phyloP scores from a whole-genome alignment of 2,329 filamentous ascomycete species.

The Atkinsonella hypoxylon region DNA sequence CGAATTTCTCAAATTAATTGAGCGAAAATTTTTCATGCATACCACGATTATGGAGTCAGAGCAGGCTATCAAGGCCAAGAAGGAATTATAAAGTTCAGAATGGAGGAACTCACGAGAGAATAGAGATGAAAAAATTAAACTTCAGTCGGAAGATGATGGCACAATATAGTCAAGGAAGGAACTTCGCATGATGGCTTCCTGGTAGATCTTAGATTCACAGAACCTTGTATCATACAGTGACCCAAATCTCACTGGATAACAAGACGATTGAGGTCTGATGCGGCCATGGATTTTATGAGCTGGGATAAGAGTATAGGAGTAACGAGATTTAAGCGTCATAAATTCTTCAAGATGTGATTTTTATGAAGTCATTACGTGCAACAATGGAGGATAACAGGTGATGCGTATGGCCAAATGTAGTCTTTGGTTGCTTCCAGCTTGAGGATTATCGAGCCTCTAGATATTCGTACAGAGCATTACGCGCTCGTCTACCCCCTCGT shows the following conservation, averaged over 20 bases:
- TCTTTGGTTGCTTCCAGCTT: conserved; percentile 1
- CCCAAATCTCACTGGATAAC: conserved; percentile 3
- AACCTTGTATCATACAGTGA: conserved; percentile 14
- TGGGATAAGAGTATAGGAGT: neutral
- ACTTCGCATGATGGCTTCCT: conserved; percentile 7
- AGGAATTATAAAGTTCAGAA: conserved; percentile 32
- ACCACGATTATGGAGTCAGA: conserved; percentile 27
- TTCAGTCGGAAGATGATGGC: neutral
- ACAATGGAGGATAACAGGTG: neutral
- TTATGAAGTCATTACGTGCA: neutral
- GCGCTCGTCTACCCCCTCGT: neutral
- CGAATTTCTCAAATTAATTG: conserved; percentile 67
- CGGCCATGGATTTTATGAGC: conserved; percentile 1
- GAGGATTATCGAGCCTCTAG: conserved; percentile 9
- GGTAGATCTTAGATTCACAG: conserved; percentile 19
- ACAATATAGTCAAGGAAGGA: neutral
- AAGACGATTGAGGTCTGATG: neutral
- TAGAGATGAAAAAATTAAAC: conserved; percentile 10
- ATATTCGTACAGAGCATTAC: conserved; percentile 9
- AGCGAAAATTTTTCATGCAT: conserved; percentile 54
- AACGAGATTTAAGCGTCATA: neutral
- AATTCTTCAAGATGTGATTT: neutral
- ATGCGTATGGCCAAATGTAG: neutral
- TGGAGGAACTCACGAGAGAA: conserved; percentile 8
- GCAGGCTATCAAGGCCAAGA: conserved; percentile 36